These are phyloP conservation scores for Calocybe gangraenosa DNA, from an alignment of 768 basidiomycete genomes.

Conservation along the genomic window DNA sequence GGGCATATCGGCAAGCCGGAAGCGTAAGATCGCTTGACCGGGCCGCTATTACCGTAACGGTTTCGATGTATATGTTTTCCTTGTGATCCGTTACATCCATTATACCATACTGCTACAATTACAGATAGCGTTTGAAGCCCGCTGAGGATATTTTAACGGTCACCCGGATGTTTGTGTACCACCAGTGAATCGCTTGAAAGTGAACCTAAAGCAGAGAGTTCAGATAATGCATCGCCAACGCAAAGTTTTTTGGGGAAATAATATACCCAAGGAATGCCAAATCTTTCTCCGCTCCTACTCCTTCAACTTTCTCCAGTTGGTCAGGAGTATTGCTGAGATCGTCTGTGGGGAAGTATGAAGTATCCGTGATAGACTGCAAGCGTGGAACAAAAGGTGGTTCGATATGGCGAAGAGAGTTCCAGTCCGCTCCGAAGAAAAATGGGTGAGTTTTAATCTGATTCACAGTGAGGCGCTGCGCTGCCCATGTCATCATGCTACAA, in stretches of 20 bases:
- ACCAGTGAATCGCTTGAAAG: conserved; percentile 72
- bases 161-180: conserved; percentile 23
- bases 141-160: neutral
- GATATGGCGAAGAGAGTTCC: conserved; percentile 86
- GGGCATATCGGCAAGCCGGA: neutral
- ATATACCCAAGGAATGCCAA: conserved; percentile 63
- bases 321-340: conserved; percentile 73
- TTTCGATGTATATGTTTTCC: neutral
- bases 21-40: neutral
- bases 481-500: conserved; percentile 80
- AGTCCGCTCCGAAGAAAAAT: conserved; percentile 95
- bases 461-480: conserved; percentile 67
- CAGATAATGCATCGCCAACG: no score
- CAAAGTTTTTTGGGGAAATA: no score
- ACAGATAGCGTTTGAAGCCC: conserved; percentile 3
- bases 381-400: conserved; percentile 96
- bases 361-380: conserved; percentile 88
- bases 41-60: neutral
- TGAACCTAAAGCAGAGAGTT: conserved; percentile 50
- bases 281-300: conserved; percentile 62
- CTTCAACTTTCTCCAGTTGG: conserved; percentile 56
- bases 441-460: conserved; percentile 90
- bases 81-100: neutral
- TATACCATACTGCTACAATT: conserved; percentile 10
- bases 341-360: conserved; percentile 95